These are phyloP conservation scores for Stagonosporopsis vannaccii DNA, from an alignment of 2,329 filamentous ascomycete species.

Conservation along the genomic window DNA sequence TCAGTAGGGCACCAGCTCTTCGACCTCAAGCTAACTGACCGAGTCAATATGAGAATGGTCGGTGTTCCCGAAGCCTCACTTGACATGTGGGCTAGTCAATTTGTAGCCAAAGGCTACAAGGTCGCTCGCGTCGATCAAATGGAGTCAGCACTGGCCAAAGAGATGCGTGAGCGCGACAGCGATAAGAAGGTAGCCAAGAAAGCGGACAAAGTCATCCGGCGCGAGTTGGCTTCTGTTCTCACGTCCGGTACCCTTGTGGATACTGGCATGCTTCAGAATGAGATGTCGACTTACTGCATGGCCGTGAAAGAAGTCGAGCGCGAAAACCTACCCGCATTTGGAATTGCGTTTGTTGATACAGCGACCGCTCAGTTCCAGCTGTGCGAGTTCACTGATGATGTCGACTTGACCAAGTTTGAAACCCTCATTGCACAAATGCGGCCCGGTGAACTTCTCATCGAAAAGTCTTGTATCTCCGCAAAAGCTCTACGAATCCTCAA, in stretches of 20 bases:
- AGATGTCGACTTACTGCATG: conserved; percentile 96
- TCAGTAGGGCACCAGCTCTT: conserved; percentile 96
- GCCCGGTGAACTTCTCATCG: conserved; percentile 86
- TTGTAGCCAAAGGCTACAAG: conserved; percentile 97
- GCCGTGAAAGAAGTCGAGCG: conserved; percentile 79
- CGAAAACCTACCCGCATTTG: conserved; percentile 82
- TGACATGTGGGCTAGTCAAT: conserved; percentile 98
- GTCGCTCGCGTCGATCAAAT: conserved; percentile 96
- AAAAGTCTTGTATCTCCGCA: conserved; percentile 82
- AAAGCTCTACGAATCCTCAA: conserved; percentile 92
- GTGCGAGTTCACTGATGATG: conserved; percentile 90
- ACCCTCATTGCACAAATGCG: conserved; percentile 93
- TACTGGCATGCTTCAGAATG: conserved; percentile 94
- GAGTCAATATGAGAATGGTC: conserved; percentile 99
- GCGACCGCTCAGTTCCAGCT: conserved; percentile 94
- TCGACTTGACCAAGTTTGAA: conserved; percentile 94
- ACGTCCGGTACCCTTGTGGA: conserved; percentile 94
- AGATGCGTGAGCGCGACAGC: conserved; percentile 92
- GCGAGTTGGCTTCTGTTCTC: conserved; percentile 88
- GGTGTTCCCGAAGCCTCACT: conserved; percentile 94
- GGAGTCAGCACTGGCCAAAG: conserved; percentile 93
- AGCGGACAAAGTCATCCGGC: conserved; percentile 89
- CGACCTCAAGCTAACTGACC: conserved; percentile 95
- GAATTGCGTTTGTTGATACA: conserved; percentile 92
- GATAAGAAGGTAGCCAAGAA: conserved; percentile 60